Evolutionary conservation across 192 early-diverging fungal genomes (phyloP), one percentile per base, ranked within the genome.

Genomic region (Phycomyces blakesleeanus): DNA sequence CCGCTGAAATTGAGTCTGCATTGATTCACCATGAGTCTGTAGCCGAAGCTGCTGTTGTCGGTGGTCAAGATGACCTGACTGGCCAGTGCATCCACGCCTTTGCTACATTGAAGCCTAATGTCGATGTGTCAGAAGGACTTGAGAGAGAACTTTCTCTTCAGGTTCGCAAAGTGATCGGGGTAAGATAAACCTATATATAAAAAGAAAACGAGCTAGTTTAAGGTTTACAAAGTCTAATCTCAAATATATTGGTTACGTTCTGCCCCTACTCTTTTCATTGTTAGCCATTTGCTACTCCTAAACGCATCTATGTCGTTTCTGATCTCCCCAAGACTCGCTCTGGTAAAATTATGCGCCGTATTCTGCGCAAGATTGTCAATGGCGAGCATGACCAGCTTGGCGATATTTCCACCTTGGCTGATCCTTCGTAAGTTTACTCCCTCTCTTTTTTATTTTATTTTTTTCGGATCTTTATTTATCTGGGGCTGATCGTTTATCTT

Each of bases 301-400:
- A 93, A 75, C 79, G 82, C 44, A 85, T 97, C 26, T 84, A 96
- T 59, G 71, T 97, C 65, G 86, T 90, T 5, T 77, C 80, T 22
- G 93, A 95, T 72, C 81, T 94, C 56, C 95, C 95, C 64, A 96
- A 97, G 81, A 97, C 95, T 20, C 85, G 94, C 39, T 89, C 85
- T 49, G 95, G 95, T 53, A 97, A 97, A 82, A 93, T 97, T 71
- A 96, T 97, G 90, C 83, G 95, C 51, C 83, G 95, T 55, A 88
- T 97, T 65, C 79, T 97, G 76, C 82, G 94, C 71, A 97, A 97
- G 86, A 84, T 94, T 51, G 90, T 94, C 57, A 89, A 80, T 26
- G 84, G 85, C 54, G 92, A 97, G 67, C 75, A 86, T 5, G 85
- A 87, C 67, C 85, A 89, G 65, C 74, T 97, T 9, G 95, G 95